Base-by-base conservation (phyloP, 345 rosid species). In the Populus ilicifolia region DNA sequence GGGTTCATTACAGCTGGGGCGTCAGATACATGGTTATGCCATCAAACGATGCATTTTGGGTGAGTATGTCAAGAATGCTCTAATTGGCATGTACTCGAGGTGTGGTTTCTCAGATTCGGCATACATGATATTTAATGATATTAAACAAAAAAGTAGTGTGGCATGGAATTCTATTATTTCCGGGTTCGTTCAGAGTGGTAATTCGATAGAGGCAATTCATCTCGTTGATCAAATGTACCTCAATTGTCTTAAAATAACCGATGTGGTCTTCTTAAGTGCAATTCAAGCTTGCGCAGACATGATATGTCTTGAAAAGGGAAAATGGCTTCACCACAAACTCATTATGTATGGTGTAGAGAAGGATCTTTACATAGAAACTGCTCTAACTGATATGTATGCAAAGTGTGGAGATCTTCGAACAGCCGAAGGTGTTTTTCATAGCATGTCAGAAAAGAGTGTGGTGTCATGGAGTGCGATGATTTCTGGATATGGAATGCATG, bases 391-490 rank as follows among this genome's bases (percentile, higher is more conserved):
- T 84, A 89, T 90, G 94, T 90, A 92, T 70, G 89, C 88, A 2
- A 90, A 92, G 79, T 89, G 94, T 54, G 97, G 94, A 85, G 92
- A 92, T 83, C 92, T 89, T 85, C 78, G 48, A 38, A 64, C 88
- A 35, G 93, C 97, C 46, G 80, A 80, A 76, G 63, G 75, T 5
- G 77, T 87, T 69, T 92, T 92, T 56, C 70, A 76, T 77, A 65
- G 75, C 75, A 90, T 90, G 84, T 54, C 85, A 18, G 86, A 46
- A 69, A 89, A 74, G 81, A 90, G 84, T 75, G 87, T 90, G 69
- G 97, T 92, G 74, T 86, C 97, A 3, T 92, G 97, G 97, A 92
- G 92, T 72, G 82, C 81, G 44, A 89, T 90, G 93, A 92, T 92
- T 76, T 86, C 79, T 11, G 90, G 86, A 46, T 90, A 89, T 67